phyloP scores from a whole-genome alignment of 2,329 filamentous ascomycete genomes.

The Pyrenochaeta sp. region DNA sequence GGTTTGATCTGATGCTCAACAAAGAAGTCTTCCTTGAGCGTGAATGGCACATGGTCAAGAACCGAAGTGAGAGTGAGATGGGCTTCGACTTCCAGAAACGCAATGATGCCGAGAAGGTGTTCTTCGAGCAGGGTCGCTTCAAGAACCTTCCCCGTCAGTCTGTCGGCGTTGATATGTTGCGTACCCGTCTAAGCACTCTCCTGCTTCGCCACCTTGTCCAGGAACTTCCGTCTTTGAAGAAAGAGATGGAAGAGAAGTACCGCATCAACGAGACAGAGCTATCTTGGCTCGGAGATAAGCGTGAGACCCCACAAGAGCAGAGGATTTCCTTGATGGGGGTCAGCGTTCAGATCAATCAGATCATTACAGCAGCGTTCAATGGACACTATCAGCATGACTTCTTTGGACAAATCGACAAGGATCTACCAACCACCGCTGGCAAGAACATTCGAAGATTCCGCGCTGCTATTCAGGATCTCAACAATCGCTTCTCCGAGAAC shows the following conservation, averaged over 20 bases:
- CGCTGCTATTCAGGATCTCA: conserved; percentile 61
- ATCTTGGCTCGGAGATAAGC: conserved; percentile 57
- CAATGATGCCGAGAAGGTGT: conserved; percentile 45
- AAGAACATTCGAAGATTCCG: conserved; percentile 58
- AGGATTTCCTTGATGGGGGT: conserved; percentile 57
- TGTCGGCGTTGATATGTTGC: conserved; percentile 59
- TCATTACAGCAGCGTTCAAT: conserved; percentile 58
- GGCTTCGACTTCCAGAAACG: conserved; percentile 50
- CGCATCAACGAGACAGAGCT: conserved; percentile 43
- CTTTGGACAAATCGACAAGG: conserved; percentile 50
- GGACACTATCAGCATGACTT: conserved; percentile 62
- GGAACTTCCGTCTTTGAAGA: conserved; percentile 45
- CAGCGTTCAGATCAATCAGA: conserved; percentile 53
- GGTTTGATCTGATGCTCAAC: conserved; percentile 51
- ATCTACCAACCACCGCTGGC: conserved; percentile 20
- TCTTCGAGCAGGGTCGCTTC: conserved; percentile 45
- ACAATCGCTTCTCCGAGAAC: conserved; percentile 55
- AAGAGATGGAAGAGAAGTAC: conserved; percentile 41
- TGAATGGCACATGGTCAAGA: conserved; percentile 65
- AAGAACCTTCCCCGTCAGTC: conserved; percentile 29
- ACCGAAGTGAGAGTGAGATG: conserved; percentile 50
- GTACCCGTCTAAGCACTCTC: conserved; percentile 59
- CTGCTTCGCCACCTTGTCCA: conserved; percentile 49
- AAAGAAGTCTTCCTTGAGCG: conserved; percentile 51
- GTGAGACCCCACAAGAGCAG: conserved; percentile 58